A percentile compares a stretch with the other conserved stretches of the same genome.
Conservation (phyloP, 2,329 filamentous ascomycete genomes). For the Colletotrichum cereale region DNA sequence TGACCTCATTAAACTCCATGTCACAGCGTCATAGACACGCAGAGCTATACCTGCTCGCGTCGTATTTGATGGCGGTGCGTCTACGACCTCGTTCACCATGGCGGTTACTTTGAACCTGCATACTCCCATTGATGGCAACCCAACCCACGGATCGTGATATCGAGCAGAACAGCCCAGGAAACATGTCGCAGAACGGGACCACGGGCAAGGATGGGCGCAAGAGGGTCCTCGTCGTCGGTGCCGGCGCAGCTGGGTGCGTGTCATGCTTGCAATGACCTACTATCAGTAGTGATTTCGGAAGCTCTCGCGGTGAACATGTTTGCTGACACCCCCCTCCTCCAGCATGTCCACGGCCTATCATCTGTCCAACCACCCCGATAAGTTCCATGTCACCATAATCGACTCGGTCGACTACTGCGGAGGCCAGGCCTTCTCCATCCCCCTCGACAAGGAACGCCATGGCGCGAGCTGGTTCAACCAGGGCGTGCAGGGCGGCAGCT, state of each 20-base stretch:
- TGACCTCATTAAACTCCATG: conserved; percentile 35
- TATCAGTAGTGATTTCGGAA: not conserved
- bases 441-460: conserved; percentile 67
- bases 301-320: not conserved
- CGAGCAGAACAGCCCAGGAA: conserved; percentile 27
- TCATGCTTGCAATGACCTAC: not conserved
- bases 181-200: conserved; percentile 35
- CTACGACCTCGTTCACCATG: not conserved
- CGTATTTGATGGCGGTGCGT: conserved; percentile 22
- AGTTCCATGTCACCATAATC: conserved; percentile 70
- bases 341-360: conserved; percentile 70
- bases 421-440: conserved; percentile 73
- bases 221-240: conserved; percentile 55
- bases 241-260: conserved; percentile 54
- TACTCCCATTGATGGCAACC: conserved; percentile 9
- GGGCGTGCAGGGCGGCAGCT: conserved; percentile 69
- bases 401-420: conserved; percentile 70
- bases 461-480: conserved; percentile 74
- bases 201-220: conserved; percentile 43
- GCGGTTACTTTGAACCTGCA: no score
- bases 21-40: conserved; percentile 39
- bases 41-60: conserved; percentile 8
- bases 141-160: conserved; percentile 22
- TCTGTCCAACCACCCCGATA: conserved; percentile 68
- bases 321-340: not conserved